Percentiles rank a stretch among this genome's conserved stretches.
phyloP scores from a whole-genome alignment of 2,329 filamentous ascomycete genomes.

The Fusarium tanahbumbuense region DNA sequence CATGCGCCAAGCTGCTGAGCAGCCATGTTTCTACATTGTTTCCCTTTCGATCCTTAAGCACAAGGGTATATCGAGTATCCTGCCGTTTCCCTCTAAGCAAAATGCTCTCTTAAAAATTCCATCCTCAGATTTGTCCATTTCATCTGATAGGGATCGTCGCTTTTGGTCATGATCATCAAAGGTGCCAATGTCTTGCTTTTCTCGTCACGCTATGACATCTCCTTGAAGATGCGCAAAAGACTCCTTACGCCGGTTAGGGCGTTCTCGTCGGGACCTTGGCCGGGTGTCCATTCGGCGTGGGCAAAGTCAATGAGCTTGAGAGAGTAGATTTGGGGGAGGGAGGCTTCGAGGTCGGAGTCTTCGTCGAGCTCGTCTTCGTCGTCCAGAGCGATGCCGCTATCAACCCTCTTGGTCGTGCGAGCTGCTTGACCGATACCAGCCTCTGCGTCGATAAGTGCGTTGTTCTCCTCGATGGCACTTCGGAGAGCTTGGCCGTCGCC shows the following conservation, averaged over 20 bases:
- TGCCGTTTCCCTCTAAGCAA: conserved; percentile 41
- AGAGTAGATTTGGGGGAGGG: conserved; percentile 74
- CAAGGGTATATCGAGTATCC: conserved; percentile 44
- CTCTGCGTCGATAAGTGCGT: conserved; percentile 62
- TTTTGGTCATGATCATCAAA: conserved; percentile 41
- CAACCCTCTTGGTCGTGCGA: conserved; percentile 60
- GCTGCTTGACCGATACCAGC: conserved; percentile 54
- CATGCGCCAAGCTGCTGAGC: conserved; percentile 32
- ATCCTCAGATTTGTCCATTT: conserved; percentile 1
- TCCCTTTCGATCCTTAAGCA: conserved; percentile 39
- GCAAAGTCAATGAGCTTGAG: conserved; percentile 97
- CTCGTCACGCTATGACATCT: conserved; percentile 60
- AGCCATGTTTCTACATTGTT: conserved; percentile 38
- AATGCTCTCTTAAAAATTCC: conserved; percentile 33
- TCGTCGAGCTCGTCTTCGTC: conserved; percentile 59
- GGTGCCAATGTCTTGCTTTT: conserved; percentile 19
- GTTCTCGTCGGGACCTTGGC: conserved; percentile 88
- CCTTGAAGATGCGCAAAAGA: conserved; percentile 76
- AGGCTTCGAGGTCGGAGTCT: conserved; percentile 61
- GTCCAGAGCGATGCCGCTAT: conserved; percentile 66
- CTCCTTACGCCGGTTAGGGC: conserved; percentile 78
- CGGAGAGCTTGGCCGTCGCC: conserved; percentile 68
- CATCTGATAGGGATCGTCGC: conserved; percentile 8
- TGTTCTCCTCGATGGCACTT: conserved; percentile 65
- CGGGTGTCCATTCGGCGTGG: conserved; percentile 86